Conservation (phyloP, 208 protist species). For the Novymonas esmeraldas region DNA sequence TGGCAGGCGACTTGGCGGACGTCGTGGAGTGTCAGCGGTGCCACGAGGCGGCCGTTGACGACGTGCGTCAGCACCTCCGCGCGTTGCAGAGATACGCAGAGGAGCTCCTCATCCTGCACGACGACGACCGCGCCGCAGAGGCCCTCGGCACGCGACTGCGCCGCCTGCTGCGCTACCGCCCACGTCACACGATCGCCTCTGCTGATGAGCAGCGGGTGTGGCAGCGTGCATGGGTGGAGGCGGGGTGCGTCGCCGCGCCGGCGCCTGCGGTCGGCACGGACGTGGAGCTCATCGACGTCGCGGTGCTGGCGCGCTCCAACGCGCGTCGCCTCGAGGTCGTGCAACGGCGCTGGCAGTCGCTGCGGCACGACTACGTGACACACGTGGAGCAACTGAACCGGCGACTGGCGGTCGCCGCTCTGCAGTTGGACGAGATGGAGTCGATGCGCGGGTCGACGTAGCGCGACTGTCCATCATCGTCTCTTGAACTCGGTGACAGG, state of each 20-base stretch:
- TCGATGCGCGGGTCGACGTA: background rate
- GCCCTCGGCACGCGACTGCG: conserved; percentile 4
- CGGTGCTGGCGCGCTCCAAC: conserved; percentile 26
- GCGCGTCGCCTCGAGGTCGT: conserved; percentile 20
- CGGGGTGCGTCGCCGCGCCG: background rate
- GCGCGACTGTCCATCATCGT: too few species aligned
- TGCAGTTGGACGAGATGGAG: conserved; percentile 32
- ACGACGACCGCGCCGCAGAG: background rate
- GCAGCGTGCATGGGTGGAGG: conserved; percentile 19
- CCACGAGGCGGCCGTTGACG: background rate
- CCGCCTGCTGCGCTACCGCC: conserved; percentile 13
- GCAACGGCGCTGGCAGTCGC: conserved; percentile 12
- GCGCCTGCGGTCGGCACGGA: background rate
- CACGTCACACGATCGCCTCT: conserved; percentile 18
- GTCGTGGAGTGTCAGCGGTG: conserved; percentile 17
- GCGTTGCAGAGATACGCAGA: conserved; percentile 4
- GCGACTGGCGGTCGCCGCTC: conserved; percentile 19
- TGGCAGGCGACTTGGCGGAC: conserved; percentile 10
- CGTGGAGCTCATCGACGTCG: conserved; percentile 18
- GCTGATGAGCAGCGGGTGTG: conserved; percentile 21
- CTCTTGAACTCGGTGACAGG: too few species aligned
- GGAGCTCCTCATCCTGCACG: conserved; percentile 2
- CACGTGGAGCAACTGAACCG: conserved; percentile 21
- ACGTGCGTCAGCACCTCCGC: conserved; percentile 18
- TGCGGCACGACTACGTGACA: conserved; percentile 15